phyloP scores from a whole-genome alignment of 345 rosid genomes.

The Limnanthes douglasii region DNA sequence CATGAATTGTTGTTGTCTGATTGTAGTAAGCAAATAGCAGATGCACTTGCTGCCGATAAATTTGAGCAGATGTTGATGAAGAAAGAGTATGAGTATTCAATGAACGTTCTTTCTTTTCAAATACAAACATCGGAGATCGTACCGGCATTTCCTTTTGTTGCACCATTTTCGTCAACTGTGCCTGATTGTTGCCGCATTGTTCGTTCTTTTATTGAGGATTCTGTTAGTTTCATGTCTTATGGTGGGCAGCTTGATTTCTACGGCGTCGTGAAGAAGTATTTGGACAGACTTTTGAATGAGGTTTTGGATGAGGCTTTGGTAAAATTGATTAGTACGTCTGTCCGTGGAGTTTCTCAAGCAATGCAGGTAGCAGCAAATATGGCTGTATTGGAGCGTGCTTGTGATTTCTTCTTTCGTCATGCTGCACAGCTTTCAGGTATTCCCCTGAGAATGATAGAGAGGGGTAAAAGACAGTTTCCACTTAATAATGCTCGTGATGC shows the following conservation, averaged over 20 bases:
- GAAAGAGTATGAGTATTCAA: constrained; percentile 90
- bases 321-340: constrained; percentile 63
- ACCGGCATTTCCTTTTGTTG: constrained; percentile 85
- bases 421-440: constrained; percentile 94
- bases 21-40: constrained; percentile 81
- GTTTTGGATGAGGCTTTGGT: constrained; percentile 75
- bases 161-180: constrained; percentile 87
- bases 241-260: constrained; percentile 95
- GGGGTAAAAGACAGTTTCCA: constrained; percentile 90
- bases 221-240: constrained; percentile 89
- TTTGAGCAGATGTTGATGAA: constrained; percentile 98
- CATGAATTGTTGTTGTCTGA: constrained; percentile 89
- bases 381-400: constrained; percentile 94
- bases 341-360: constrained; percentile 86
- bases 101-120: constrained; percentile 97
- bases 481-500: constrained; percentile 71
- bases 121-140: constrained; percentile 74
- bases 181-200: constrained; percentile 97
- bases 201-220: constrained; percentile 87
- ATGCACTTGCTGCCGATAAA: constrained; percentile 88
- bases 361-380: constrained; percentile 98
- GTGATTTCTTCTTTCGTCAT: constrained; percentile 90
- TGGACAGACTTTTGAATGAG: constrained; percentile 78
- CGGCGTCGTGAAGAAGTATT: constrained; percentile 80
- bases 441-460: constrained; percentile 89